Base-by-base conservation (phyloP, 768 basidiomycete genomes). In the Paxillus ammoniavirescens region DNA sequence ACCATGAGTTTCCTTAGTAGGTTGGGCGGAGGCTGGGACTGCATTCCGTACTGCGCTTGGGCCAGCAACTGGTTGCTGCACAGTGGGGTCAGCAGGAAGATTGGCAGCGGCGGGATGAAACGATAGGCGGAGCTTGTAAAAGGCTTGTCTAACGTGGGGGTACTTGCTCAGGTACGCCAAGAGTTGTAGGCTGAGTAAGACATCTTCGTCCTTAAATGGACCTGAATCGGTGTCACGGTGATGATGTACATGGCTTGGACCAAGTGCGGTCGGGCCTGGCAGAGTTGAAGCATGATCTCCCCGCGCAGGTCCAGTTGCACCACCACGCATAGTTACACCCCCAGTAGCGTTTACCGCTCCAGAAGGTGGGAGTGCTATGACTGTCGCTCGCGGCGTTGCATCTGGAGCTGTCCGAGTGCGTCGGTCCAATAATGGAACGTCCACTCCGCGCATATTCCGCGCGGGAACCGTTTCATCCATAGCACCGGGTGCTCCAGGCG, bases 161-260 rank as follows among this genome's bases (percentile, higher is more conserved):
- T 99, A 98, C 71, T 99, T 98, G 73, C 89, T 93, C 15, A 98
- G 78, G 66, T 99, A 98, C 3, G 97, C 97, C 1, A 99, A 80
- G 2, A 98, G 84, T 68, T 99, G 96, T 12, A 99, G 73, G 17
- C 88, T 84, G 8, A 95, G 81, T 2, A 98, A 75, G 0, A 98
- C 92, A 57, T 97, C 95, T 63, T 99, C 96, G 66, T 98, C 94
- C 26, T 92, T 82, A 71, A 95, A 97, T 0, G 89, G 90, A 0
- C 89, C 88, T 0, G 72, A 62, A 21, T 78, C 78, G 1, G 53
- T 9, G 23, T 75, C 72, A 43, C 75, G 75, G 18, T 72, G 66
- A 43, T 77, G 73, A 50, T 75, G 73, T 36, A 66, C 63, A 46
- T 77, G 78, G 38, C 56, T 66, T 1, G 68, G 53, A 18, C 66